Evolutionary conservation across 2,329 filamentous ascomycete genomes (phyloP), one percentile per base, ranked within the genome.

Genomic region (Pseudopithomyces chartarum): DNA sequence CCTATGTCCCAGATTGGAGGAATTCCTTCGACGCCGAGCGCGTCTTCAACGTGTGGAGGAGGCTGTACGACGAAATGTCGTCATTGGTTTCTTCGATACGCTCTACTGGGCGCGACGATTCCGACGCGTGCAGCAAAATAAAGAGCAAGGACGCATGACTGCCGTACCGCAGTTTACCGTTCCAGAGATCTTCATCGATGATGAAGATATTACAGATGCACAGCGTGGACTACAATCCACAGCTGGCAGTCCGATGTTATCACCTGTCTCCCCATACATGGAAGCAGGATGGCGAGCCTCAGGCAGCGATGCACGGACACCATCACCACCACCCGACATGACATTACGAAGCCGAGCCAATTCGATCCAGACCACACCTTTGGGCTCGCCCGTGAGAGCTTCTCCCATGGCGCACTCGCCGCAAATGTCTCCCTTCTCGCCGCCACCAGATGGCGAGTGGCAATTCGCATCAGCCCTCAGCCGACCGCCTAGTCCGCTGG

Each of bases 81-180:
- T 99, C 10, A 85, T 95, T 42, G 92, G 93, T 39, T 99, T 99
- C 80, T 98, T 99, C 76, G 91, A 98, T 73, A 98, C 93, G 13
- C 77, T 95, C 79, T 93, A 94, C 78, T 97, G 91, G 87, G 87
- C 89, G 39, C 87, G 93, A 43, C 84, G 86, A 64, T 97, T 97
- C 81, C 88, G 91, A 65, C 87, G 87, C 52, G 84, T 88, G 56
- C 82, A 91, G 73, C 87, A 92, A 36, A 82, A 82, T 57, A 92
- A 92, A 77, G 85, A 86, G 60, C 71, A 72, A 47, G 88, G 88
- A 19, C 89, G 92, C 58, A 90, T 97, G 86, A 89, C 87, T 4
- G 84, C 81, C 1, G 80, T 96, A 29, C 92, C 93, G 2, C 87
- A 91, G 64, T 87, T 97, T 62, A 88, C 87, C 19, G 89, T 97